Percentiles rank a stretch among this genome's conserved stretches.
These are phyloP conservation scores for Monascus purpureus DNA, from an alignment of 495 filamentous ascomycete genomes.

Conservation along the genomic window DNA sequence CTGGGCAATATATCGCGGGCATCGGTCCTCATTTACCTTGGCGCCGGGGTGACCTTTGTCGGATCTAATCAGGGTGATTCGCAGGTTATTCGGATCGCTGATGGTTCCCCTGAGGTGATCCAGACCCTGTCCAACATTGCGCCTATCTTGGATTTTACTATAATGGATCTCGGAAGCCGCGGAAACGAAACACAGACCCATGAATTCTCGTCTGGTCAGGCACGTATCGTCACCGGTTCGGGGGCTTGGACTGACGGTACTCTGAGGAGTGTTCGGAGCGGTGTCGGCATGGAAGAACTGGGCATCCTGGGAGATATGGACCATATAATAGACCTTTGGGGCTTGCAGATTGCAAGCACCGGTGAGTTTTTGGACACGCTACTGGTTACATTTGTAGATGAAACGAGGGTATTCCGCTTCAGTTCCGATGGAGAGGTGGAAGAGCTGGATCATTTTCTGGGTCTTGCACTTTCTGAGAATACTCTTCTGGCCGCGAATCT, in stretches of 20 bases:
- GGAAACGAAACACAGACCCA: constrained; percentile 64
- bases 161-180: constrained; percentile 88
- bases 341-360: constrained; percentile 36
- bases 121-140: constrained; percentile 77
- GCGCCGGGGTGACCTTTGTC: constrained; percentile 60
- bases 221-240: constrained; percentile 82
- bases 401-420: constrained; percentile 76
- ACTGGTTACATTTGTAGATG: constrained; percentile 65
- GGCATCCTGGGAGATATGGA: constrained; percentile 71
- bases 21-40: constrained; percentile 64
- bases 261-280: constrained; percentile 76
- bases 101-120: constrained; percentile 44
- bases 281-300: constrained; percentile 83
- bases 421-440: constrained; percentile 63
- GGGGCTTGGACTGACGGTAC: constrained; percentile 79
- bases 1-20: constrained; percentile 62
- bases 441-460: constrained; percentile 61
- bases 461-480: constrained; percentile 51
- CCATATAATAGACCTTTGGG: constrained; percentile 57
- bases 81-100: constrained; percentile 56
- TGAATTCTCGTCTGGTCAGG: constrained; percentile 89
- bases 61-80: constrained; percentile 90
- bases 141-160: constrained; percentile 80
- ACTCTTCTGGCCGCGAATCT: constrained; percentile 63
- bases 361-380: constrained; percentile 49